Conservation (phyloP, 345 rosid species). For the Arabidopsis suecica region DNA sequence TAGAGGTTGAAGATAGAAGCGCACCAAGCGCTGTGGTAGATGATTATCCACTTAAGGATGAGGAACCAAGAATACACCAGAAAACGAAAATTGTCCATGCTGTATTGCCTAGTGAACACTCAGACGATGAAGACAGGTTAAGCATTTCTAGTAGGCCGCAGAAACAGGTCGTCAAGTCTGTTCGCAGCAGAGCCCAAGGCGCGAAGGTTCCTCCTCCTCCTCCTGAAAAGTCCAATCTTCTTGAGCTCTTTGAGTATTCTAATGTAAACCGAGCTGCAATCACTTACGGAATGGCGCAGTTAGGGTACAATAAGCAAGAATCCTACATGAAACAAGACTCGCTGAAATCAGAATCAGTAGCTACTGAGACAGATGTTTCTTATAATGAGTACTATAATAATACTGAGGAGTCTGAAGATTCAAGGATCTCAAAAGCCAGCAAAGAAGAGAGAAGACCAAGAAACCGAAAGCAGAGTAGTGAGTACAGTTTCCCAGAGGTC, state of each 20-base stretch:
- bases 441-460: constrained; percentile 48
- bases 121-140: constrained; percentile 44
- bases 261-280: constrained; percentile 43
- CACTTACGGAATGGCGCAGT: constrained; percentile 43
- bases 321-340: constrained; percentile 49
- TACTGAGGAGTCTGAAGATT: constrained; percentile 50
- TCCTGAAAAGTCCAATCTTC: constrained; percentile 53
- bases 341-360: constrained; percentile 42
- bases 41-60: constrained; percentile 31
- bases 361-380: constrained; percentile 56
- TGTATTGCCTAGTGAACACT: constrained; percentile 39
- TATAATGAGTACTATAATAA: constrained; percentile 45
- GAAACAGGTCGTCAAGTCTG: constrained; percentile 37
- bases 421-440: constrained; percentile 43
- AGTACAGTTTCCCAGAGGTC: constrained; percentile 51
- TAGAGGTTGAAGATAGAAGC: constrained; percentile 29
- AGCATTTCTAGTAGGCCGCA: constrained; percentile 36
- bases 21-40: constrained; percentile 18
- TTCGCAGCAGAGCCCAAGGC: constrained; percentile 45
- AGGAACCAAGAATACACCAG: constrained; percentile 27
- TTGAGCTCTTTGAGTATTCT: constrained; percentile 50
- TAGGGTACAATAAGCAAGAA: constrained; percentile 47
- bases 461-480: constrained; percentile 46
- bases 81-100: constrained; percentile 37
- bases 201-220: constrained; percentile 29